A percentile compares a stretch with the other conserved stretches of the same genome.
Conservation (phyloP, 78 protist genomes). For the Kipferlia bialata region DNA sequence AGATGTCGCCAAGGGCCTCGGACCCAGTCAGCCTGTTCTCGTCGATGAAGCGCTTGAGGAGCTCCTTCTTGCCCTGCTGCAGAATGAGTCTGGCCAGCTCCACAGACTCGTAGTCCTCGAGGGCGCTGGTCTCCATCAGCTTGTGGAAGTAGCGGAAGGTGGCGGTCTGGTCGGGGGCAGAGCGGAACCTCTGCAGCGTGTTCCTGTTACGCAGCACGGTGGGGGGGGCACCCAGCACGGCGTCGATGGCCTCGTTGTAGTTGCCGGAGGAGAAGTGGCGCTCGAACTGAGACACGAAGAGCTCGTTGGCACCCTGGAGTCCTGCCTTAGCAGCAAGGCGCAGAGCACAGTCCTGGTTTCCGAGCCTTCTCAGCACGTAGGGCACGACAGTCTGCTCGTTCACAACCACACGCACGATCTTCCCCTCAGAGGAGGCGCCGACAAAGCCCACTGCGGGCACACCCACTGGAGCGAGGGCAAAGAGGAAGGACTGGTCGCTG, state of each 20-base stretch:
- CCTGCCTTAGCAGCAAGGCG: conserved; percentile 68
- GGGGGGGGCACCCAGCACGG: conserved; percentile 28
- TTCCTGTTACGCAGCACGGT: conserved; percentile 67
- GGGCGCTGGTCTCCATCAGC: conserved; percentile 71
- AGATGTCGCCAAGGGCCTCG: conserved; percentile 90
- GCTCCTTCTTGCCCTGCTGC: conserved; percentile 57
- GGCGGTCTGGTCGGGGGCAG: conserved; percentile 48
- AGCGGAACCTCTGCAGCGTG: conserved; percentile 68
- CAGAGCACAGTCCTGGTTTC: conserved; percentile 65
- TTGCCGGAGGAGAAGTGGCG: conserved; percentile 40
- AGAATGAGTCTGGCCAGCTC: conserved; percentile 84
- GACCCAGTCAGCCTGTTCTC: conserved; percentile 87
- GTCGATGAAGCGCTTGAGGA: conserved; percentile 75
- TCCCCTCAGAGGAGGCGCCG: background rate
- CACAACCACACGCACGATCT: conserved; percentile 41
- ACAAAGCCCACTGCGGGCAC: conserved; percentile 77
- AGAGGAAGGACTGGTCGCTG: conserved; percentile 65
- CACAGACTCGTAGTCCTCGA: conserved; percentile 77
- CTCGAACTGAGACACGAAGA: conserved; percentile 67
- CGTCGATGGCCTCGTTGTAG: conserved; percentile 72
- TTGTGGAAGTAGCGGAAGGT: conserved; percentile 78
- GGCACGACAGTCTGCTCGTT: conserved; percentile 76
- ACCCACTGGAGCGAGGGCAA: conserved; percentile 69
- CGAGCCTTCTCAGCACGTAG: conserved; percentile 52
- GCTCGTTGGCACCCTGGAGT: conserved; percentile 82